Conservation (phyloP, 768 basidiomycete species). For the Boletus rex-veris region DNA sequence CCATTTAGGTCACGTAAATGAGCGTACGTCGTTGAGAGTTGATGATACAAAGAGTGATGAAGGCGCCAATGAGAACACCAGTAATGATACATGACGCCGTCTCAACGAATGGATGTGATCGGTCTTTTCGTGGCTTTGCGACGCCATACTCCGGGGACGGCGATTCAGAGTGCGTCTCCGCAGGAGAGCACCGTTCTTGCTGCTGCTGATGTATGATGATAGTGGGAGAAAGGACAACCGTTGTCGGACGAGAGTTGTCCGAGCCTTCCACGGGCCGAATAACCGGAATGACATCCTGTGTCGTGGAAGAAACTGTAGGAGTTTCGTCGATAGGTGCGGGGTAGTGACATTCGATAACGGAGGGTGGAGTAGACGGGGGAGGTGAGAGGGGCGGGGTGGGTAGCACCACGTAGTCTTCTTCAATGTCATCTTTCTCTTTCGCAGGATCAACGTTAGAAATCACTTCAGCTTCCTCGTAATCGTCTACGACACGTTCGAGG, state of each 20-base stretch:
- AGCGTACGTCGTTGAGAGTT: conserved; percentile 47
- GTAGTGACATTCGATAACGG: conserved; percentile 18
- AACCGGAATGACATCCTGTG: conserved; percentile 5
- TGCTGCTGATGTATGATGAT: conserved; percentile 25
- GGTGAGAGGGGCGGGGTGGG: conserved; percentile 24
- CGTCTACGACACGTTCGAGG: conserved; percentile 44
- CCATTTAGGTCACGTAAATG: conserved; percentile 33
- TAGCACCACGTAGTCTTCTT: conserved; percentile 9
- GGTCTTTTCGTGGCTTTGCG: conserved; percentile 16
- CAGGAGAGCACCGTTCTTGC: conserved; percentile 14
- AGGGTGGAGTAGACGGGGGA: conserved; percentile 15
- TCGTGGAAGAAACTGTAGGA: conserved; percentile 2
- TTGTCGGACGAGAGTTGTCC: conserved; percentile 7
- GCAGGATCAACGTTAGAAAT: conserved; percentile 20
- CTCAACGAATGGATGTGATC: conserved; percentile 26
- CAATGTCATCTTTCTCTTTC: conserved; percentile 15
- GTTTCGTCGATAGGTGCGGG: neutral
- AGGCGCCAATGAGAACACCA: conserved; percentile 58
- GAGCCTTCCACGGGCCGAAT: neutral
- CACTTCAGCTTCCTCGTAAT: conserved; percentile 35
- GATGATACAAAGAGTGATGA: conserved; percentile 50
- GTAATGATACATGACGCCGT: conserved; percentile 49
- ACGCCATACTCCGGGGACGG: conserved; percentile 1
- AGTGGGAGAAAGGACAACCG: conserved; percentile 25
- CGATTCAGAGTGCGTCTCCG: conserved; percentile 11